Evolutionary conservation across 1,284 basidiomycete genomes (phyloP), one percentile per base, ranked within the genome.

Genomic region (Moesziomyces sp.): DNA sequence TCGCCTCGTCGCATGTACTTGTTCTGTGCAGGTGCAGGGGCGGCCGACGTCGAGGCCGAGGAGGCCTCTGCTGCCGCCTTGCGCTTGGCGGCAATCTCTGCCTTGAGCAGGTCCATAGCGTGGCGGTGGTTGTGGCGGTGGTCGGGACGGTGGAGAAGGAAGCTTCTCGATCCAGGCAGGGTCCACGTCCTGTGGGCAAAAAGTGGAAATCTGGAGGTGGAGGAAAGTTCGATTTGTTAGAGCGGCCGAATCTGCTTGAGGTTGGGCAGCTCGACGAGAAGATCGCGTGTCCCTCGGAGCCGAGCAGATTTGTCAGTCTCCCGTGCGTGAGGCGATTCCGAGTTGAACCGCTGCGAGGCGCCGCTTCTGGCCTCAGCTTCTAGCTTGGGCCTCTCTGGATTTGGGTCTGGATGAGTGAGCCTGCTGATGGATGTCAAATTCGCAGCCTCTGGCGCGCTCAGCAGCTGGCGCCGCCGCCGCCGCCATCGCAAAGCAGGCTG

Each of bases 101-200:
- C 90, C 79, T 91, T 92, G 79, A 95, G 90, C 26, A 90, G 89
- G 82, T 95, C 91, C 93, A 95, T 95, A 34, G 61, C 9, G 26
- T 26, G 46, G 24, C 21, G 53, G 13, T n/a, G 35, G 50, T 34
- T 10, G 30, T 34, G 10, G 30, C 40, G 46, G 30, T 34, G 30
- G 52, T 54, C 8, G 9, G 3, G 11, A 16, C 35, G 26, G 34
- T 24, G 21, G 34, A 38, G 35, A 38, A 38, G 16, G 38, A 43
- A 51, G 49, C 26, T 28, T 28, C 26, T 28, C 26, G 26, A 1
- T 28, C 26, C 26, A 28, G 26, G 26, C 26, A 28, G 26, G 26
- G 26, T 28, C 26, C 26, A 28, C 24, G 48, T 52, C 49, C 48
- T 46, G 10, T 26, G n/a, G 26, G n/a, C 28, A 2, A n/a, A 42